Conservation (phyloP, 2,329 filamentous ascomycete genomes). For the Coniochaeta sp. region DNA sequence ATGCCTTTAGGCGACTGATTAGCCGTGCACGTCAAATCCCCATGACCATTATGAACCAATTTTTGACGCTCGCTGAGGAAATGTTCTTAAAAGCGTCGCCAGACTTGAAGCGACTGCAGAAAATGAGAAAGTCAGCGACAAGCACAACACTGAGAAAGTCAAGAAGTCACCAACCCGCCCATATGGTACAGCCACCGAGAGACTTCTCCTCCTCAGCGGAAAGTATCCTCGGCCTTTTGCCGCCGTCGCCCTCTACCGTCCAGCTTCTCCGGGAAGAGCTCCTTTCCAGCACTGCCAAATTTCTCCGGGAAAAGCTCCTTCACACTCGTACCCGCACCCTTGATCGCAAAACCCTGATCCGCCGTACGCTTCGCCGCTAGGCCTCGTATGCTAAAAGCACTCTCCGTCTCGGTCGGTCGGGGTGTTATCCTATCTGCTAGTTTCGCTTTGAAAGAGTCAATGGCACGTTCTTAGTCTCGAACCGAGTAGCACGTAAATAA, state of each 20-base stretch:
- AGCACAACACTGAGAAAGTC: background rate
- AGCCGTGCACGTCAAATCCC: background rate
- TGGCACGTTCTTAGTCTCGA: slow-evolving; percentile 2
- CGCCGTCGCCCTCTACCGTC: slow-evolving; percentile 51
- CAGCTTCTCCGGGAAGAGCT: slow-evolving; percentile 57
- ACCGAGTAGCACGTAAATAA: background rate
- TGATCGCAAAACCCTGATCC: slow-evolving; percentile 54
- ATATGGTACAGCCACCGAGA: slow-evolving; percentile 6
- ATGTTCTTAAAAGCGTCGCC: background rate
- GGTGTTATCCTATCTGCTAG: slow-evolving; percentile 27
- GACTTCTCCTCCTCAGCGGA: slow-evolving; percentile 39
- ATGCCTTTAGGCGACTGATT: background rate
- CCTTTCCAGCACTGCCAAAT: slow-evolving; percentile 58
- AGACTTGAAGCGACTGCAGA: background rate
- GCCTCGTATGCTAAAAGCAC: slow-evolving; percentile 53
- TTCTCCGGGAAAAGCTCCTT: slow-evolving; percentile 66
- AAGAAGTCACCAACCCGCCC: slow-evolving; percentile 5
- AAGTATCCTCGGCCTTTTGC: slow-evolving; percentile 66
- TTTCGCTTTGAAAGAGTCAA: slow-evolving; percentile 16
- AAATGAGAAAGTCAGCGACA: background rate
- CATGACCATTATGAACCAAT: background rate
- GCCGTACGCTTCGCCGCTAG: slow-evolving; percentile 36
- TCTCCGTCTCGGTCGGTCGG: slow-evolving; percentile 15
- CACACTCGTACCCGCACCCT: slow-evolving; percentile 49
- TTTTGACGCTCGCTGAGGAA: background rate